Evolutionary conservation across 441 rosid genomes (phyloP), one percentile per base, ranked within the genome.

Genomic region (Croton setiger): DNA sequence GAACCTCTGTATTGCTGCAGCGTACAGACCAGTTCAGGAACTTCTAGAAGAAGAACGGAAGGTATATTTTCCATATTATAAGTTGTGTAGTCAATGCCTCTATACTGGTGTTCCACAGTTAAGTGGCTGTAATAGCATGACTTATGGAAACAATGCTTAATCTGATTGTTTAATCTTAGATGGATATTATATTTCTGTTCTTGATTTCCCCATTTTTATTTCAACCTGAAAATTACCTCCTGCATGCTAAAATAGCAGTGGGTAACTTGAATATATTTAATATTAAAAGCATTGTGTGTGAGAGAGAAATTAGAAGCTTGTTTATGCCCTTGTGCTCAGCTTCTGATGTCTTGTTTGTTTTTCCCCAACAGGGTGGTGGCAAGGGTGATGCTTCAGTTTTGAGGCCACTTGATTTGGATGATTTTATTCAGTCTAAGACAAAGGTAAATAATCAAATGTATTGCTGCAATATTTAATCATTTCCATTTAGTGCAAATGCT

Each of bases 1-100:
- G 99, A 94, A 94, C 73, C 92, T 94, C 51, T 92, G 97, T 76
- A 82, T 92, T 66, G 93, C 99, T 67, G 97, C 97, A 65, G 99
- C 98, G 31, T 94, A 94, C 81, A 81, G 89, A 69, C 97, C 98
- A 41, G 94, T 92, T 27, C 94, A 94, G 81, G 97, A 94, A 82
- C 86, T 94, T 72, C 71, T 92, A 53, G 93, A 87, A 70, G 83
- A 86, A 74, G 99, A 90, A 85, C 83, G 74, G 65, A 78, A 81
- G 92, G 96, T 89, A 72, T 2, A 17, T 44, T 5, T 45, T 15
- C 10, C 64, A 44, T 61, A 36, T 41, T 17, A 43, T 51, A 48
- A 0, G 5, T 52, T 20, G 51, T 7, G 15, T 14, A 14, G 12
- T 43, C 3, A 2, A 17, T 10, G 63, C 45, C 3, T 67, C 10